Conservation (phyloP, 345 rosid genomes). For the Lepidium africanum region DNA sequence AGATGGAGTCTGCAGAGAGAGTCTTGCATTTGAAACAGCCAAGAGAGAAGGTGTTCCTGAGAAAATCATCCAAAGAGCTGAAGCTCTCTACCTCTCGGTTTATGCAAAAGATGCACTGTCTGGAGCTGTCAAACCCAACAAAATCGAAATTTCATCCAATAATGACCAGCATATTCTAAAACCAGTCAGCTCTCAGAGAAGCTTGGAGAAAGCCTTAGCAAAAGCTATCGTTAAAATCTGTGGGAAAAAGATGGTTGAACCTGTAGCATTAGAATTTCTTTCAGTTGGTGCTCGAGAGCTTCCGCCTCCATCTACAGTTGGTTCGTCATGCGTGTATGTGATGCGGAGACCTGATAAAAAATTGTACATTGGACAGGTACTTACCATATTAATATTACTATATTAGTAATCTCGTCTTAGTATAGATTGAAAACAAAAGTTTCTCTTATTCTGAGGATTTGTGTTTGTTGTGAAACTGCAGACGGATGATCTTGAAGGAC, state of each 20-base stretch:
- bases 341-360: constrained; percentile 72
- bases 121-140: constrained; percentile 20
- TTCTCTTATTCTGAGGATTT: neutral
- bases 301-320: constrained; percentile 92
- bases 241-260: constrained; percentile 46
- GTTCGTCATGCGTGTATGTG: constrained; percentile 81
- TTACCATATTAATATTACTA: neutral
- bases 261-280: constrained; percentile 38
- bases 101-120: constrained; percentile 14
- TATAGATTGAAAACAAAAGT: neutral
- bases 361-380: constrained; percentile 81
- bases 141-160: constrained; percentile 7
- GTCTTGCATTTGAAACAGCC: constrained; percentile 99
- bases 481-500: constrained; percentile 94
- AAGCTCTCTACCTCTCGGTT: constrained; percentile 55
- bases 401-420: neutral
- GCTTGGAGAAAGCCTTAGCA: constrained; percentile 36
- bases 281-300: constrained; percentile 64
- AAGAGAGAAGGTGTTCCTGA: constrained; percentile 88
- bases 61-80: constrained; percentile 63
- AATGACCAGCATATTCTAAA: constrained; percentile 18
- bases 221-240: constrained; percentile 38
- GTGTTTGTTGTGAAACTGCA: constrained; percentile 23
- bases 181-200: constrained; percentile 27
- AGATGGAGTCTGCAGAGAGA: constrained; percentile 89